Evolutionary conservation across 2,329 filamentous ascomycete species (phyloP).

Genomic region (Lecanosticta acicola): DNA sequence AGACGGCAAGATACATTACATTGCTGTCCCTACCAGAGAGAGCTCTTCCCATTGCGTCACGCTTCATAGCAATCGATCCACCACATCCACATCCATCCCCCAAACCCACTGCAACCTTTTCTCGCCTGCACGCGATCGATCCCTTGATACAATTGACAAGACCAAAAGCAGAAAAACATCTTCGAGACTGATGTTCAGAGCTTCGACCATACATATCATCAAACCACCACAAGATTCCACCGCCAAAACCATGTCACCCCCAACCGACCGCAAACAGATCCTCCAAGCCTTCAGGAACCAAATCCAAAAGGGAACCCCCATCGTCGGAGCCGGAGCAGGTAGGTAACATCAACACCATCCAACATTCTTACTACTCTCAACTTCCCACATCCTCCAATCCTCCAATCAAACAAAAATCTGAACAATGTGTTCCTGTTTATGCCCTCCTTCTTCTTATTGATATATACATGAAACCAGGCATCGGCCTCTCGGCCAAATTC

Average conservation of each 20-base stretch:
- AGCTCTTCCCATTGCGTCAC: neutral
- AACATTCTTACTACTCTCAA: neutral
- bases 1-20: too few relatives aligned
- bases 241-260: slow-evolving; percentile 50
- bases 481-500: slow-evolving; percentile 65
- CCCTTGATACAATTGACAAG: neutral
- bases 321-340: slow-evolving; percentile 64
- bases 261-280: slow-evolving; percentile 52
- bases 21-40: too few relatives aligned
- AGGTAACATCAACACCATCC: slow-evolving; percentile 6
- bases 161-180: too few relatives aligned
- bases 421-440: too few relatives aligned
- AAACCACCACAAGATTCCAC: neutral
- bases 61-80: neutral
- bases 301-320: slow-evolving; percentile 51
- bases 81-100: neutral
- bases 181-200: too few relatives aligned
- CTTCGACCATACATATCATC: neutral
- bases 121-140: neutral
- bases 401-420: too few relatives aligned
- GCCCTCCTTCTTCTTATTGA: too few relatives aligned
- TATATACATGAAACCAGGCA: slow-evolving; percentile 51
- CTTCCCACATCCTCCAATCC: neutral
- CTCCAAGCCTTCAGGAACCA: slow-evolving; percentile 50
- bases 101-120: neutral